Evolutionary conservation across 306 rosid genomes (phyloP).

Genomic region (Delonix regia): DNA sequence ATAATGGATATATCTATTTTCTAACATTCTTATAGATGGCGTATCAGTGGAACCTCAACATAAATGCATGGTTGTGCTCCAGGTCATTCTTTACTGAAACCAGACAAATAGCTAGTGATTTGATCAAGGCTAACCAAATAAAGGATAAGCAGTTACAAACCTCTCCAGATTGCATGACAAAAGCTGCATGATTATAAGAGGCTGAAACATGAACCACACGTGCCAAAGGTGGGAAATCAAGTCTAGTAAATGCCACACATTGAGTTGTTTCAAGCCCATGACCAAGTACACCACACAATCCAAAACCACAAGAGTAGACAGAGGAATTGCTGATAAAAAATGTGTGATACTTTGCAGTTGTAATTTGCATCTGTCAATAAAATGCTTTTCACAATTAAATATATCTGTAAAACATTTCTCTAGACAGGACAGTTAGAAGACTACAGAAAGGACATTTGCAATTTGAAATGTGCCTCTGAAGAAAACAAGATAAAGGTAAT

Average conservation of each 20-base stretch:
- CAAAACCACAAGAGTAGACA: slow-evolving; percentile 87
- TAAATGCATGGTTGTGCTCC: slow-evolving; percentile 9
- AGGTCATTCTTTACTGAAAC: background rate
- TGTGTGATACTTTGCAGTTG: slow-evolving; percentile 88
- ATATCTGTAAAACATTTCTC: slow-evolving; percentile 19
- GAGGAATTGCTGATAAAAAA: slow-evolving; percentile 74
- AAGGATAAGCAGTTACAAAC: slow-evolving; percentile 47
- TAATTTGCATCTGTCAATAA: slow-evolving; percentile 82
- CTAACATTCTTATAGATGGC: background rate
- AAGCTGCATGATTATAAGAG: slow-evolving; percentile 87
- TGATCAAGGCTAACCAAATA: slow-evolving; percentile 12
- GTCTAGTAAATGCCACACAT: slow-evolving; percentile 71
- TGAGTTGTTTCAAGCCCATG: slow-evolving; percentile 85
- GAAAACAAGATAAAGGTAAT: background rate
- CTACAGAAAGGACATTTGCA: background rate
- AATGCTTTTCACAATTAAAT: slow-evolving; percentile 35
- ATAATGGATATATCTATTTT: background rate
- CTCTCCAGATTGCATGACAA: slow-evolving; percentile 85
- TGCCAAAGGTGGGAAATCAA: slow-evolving; percentile 64
- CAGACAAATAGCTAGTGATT: slow-evolving; percentile 1
- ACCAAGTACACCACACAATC: slow-evolving; percentile 92
- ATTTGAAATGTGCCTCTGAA: background rate
- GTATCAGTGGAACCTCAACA: background rate
- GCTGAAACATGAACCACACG: slow-evolving; percentile 82
- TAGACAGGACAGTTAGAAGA: slow-evolving; percentile 5